phyloP scores from a whole-genome alignment of 805 yeast species.

The Komagataella pastoris region DNA sequence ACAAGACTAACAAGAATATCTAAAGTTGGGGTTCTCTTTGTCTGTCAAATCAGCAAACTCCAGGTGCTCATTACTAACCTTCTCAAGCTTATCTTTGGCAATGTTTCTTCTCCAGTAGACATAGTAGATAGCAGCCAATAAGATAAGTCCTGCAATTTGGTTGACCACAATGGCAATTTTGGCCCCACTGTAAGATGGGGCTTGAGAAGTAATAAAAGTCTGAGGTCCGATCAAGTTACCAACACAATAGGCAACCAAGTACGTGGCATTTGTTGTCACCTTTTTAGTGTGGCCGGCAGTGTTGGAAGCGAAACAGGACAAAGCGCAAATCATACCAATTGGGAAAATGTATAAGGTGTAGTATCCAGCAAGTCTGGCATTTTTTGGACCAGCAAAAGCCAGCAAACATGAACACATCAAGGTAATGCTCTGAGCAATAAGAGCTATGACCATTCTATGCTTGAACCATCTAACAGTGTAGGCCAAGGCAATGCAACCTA shows the following conservation, averaged over 20 bases:
- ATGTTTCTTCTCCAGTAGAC: slow-evolving; percentile 7
- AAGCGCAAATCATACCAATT: slow-evolving; percentile 13
- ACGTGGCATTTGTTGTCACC: slow-evolving; percentile 37
- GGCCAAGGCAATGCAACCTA: slow-evolving; percentile 17
- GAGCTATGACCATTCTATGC: slow-evolving; percentile 19
- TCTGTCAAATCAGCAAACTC: slow-evolving; percentile 25
- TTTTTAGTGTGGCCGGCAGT: slow-evolving; percentile 65
- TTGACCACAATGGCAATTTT: slow-evolving; percentile 38
- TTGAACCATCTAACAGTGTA: slow-evolving; percentile 11
- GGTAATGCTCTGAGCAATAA: slow-evolving; percentile 10
- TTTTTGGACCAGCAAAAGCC: slow-evolving; percentile 14
- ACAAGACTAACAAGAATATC: slow-evolving; percentile 18
- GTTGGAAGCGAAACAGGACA: slow-evolving; percentile 19
- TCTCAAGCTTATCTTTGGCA: slow-evolving; percentile 10
- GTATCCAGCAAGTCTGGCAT: slow-evolving; percentile 18
- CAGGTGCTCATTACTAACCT: slow-evolving; percentile 9
- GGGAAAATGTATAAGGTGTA: slow-evolving; percentile 14
- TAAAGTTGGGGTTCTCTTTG: slow-evolving; percentile 38
- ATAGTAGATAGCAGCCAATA: slow-evolving; percentile 13
- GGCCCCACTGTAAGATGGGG: slow-evolving; percentile 43
- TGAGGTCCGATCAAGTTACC: slow-evolving; percentile 65
- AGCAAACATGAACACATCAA: slow-evolving; percentile 12
- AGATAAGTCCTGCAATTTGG: slow-evolving; percentile 10
- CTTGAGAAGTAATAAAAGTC: slow-evolving; percentile 41
- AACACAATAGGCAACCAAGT: slow-evolving; percentile 47